Evolutionary conservation across 139 green algal genomes (phyloP).

Genomic region (Chlorella sorokiniana): DNA sequence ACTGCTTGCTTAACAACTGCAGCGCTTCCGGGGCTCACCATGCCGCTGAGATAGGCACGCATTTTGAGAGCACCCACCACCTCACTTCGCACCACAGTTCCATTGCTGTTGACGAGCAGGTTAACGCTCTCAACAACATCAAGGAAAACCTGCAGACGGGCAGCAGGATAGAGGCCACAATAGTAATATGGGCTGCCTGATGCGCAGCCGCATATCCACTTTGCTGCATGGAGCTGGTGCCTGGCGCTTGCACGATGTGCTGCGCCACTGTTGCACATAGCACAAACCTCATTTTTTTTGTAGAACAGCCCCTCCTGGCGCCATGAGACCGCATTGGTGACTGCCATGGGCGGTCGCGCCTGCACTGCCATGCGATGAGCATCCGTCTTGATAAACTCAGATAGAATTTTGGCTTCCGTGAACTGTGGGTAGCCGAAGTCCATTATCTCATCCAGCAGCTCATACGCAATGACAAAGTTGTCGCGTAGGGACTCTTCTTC

Average conservation of each 20-base stretch:
- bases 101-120: conserved; percentile 93
- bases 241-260: no score
- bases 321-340: conserved; percentile 98
- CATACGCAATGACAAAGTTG: conserved; percentile 98
- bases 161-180: background rate
- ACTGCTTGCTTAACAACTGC: no score
- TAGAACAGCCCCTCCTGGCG: conserved; percentile 94
- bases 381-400: conserved; percentile 98
- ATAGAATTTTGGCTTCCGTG: conserved; percentile 96
- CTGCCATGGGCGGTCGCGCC: conserved; percentile 90
- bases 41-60: conserved; percentile 93
- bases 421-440: conserved; percentile 80
- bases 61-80: conserved; percentile 95
- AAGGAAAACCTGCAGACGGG: conserved; percentile 76
- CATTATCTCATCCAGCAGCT: conserved; percentile 91
- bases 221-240: no score
- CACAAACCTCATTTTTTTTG: conserved; percentile 90
- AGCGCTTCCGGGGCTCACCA: conserved; percentile 91
- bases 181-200: background rate
- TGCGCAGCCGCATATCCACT: background rate
- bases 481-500: conserved; percentile 97
- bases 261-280: no score
- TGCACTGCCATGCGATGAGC: conserved; percentile 92
- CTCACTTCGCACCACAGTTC: conserved; percentile 81
- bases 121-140: conserved; percentile 98